phyloP scores from a whole-genome alignment of 1,284 basidiomycete species.

The Cystobasidium pallidum region DNA sequence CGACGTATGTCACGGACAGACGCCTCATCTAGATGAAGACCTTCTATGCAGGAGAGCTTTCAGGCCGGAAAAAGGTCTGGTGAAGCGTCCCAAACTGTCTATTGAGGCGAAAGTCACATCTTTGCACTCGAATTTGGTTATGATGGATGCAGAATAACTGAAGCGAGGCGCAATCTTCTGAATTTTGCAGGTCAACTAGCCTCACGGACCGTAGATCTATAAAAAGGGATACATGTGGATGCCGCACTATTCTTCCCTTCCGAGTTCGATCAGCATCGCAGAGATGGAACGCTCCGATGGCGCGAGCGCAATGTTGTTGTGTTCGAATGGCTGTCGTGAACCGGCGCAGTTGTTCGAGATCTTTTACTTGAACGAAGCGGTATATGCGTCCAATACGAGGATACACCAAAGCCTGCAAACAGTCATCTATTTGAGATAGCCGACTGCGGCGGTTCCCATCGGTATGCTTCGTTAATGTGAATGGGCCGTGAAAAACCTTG shows the following conservation, averaged over 20 bases:
- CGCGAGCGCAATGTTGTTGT: background rate
- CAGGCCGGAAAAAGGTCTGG: constrained; percentile 9
- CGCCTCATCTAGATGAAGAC: background rate
- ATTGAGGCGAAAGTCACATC: constrained; percentile 2
- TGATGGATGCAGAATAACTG: background rate
- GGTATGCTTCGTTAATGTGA: constrained; percentile 7
- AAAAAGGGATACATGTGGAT: constrained; percentile 16
- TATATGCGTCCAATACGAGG: constrained; percentile 20
- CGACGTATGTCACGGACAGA: background rate
- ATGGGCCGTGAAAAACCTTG: constrained; percentile 15
- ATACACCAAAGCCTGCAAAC: constrained; percentile 29
- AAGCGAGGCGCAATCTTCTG: constrained; percentile 15
- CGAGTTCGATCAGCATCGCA: background rate
- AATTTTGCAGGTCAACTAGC: constrained; percentile 15
- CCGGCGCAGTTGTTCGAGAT: constrained; percentile 11
- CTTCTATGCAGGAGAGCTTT: constrained; percentile 9
- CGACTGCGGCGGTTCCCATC: constrained; percentile 8
- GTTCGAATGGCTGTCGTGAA: background rate
- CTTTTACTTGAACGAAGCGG: constrained; percentile 1
- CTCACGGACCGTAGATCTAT: background rate
- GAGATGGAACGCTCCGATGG: constrained; percentile 4
- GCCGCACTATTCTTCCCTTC: background rate
- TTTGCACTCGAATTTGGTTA: constrained; percentile 1
- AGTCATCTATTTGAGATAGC: background rate
- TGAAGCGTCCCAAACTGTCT: background rate